Percentiles rank a stretch among this genome's conserved stretches.
phyloP scores from a whole-genome alignment of 2,329 filamentous ascomycete species.

The Myriosclerotinia curreyana region DNA sequence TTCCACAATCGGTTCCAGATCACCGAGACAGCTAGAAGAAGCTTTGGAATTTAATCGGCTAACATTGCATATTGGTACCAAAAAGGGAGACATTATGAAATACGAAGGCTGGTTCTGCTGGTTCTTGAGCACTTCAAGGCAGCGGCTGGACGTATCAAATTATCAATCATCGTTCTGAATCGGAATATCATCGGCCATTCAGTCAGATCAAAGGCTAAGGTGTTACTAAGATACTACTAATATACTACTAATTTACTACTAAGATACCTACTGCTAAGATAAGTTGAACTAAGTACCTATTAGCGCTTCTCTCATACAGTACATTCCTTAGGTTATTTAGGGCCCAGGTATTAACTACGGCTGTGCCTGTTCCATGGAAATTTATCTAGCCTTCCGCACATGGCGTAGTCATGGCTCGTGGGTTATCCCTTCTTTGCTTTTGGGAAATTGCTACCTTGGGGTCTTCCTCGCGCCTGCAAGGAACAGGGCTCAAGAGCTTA shows the following conservation, averaged over 20 bases:
- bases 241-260: background rate
- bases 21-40: background rate
- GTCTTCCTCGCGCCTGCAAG: slow-evolving; percentile 3
- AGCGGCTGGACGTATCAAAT: background rate
- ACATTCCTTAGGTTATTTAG: background rate
- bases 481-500: background rate
- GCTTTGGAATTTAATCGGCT: background rate
- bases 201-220: background rate
- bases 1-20: background rate
- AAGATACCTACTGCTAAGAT: slow-evolving; percentile 5
- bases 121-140: background rate
- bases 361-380: background rate
- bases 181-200: slow-evolving; percentile 3
- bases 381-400: slow-evolving; percentile 1
- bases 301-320: slow-evolving; percentile 10
- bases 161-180: background rate
- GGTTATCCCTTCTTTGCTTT: background rate
- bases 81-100: slow-evolving; percentile 2
- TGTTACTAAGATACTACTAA: background rate
- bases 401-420: slow-evolving; percentile 10
- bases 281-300: slow-evolving; percentile 4
- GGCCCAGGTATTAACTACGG: background rate
- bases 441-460: slow-evolving; percentile 5
- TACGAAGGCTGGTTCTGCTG: background rate
- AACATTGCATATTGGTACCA: too few species aligned